phyloP scores from a whole-genome alignment of 441 rosid genomes.

The Populus hybrid region DNA sequence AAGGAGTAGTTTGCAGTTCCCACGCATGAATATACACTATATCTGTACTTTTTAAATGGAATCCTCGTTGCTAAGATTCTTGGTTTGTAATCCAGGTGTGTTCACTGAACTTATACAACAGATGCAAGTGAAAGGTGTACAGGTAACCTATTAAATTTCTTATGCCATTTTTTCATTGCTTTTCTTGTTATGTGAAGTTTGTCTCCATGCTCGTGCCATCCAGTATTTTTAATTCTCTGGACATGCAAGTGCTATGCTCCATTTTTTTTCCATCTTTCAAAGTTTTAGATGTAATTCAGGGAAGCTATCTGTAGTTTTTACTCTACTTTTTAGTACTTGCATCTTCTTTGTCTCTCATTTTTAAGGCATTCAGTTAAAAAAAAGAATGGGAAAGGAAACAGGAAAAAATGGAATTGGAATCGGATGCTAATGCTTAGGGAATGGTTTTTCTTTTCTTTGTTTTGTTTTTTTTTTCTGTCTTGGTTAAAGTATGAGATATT shows the following conservation, averaged over 20 bases:
- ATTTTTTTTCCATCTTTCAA: no score
- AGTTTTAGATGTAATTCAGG: background rate
- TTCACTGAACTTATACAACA: constrained; percentile 98
- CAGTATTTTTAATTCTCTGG: background rate
- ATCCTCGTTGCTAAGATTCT: background rate
- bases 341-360: background rate
- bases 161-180: background rate
- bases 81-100: constrained; percentile 58
- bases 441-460: no score
- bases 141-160: constrained; percentile 43
- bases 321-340: background rate
- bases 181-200: background rate
- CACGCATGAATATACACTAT: background rate
- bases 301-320: background rate
- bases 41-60: background rate
- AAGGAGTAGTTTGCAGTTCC: background rate
- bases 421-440: no score
- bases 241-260: background rate
- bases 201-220: background rate
- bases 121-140: constrained; percentile 96
- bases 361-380: no score
- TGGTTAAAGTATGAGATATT: background rate
- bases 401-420: no score
- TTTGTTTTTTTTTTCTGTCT: no score
- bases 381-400: no score